Base-by-base conservation (phyloP, 2,329 filamentous ascomycete genomes). In the Colletotrichum incanum region DNA sequence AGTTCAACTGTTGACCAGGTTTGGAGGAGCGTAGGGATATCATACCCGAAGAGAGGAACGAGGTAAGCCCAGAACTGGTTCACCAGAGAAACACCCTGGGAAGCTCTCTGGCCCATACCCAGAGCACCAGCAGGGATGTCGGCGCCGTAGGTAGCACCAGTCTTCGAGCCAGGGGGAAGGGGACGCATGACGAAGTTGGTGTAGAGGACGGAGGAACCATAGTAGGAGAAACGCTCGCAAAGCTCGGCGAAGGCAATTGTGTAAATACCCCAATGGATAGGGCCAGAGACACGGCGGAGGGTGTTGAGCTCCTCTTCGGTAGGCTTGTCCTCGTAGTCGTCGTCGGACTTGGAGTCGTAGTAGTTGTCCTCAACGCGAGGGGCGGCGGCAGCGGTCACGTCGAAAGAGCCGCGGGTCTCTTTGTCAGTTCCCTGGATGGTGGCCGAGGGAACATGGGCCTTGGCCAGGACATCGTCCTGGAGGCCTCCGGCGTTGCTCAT, bases 161-260 rank as follows among this genome's bases (percentile, higher is more conserved):
- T 90, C 28, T 76, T 85, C 6, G 89, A 91, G 20, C 85, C 86
- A 0, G 73, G 64, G 1, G 90, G 90, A 37, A 92, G 81, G 41
- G 84, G 82, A 63, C 87, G 84, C 75, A 89, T 87, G 76, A 92
- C 87, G 77, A 90, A 92, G 81, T 92, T 92, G 79, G 89, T 90
- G 88, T 92, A 93, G 39, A 93, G 85, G 41, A 91, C 87, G 54
- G 89, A 88, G 5, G 91, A 91, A 66, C 93, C 93, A 78, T 94
- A 94, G 88, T 94, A 95, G 18, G 91, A 92, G 82, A 93, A 94
- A 60, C 93, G 91, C 83, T 95, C 93, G 83, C 91, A 93, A 68
- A 94, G 84, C 82, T 95, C 93, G 71, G 93, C 89, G 73, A 94
- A 90, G 59, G 91, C 92, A 71, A 95, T 89, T 34, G 90, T 91